A percentile compares a stretch with the other conserved stretches of the same genome.
phyloP scores from a whole-genome alignment of 306 rosid species.

The Prunus armeniaca region DNA sequence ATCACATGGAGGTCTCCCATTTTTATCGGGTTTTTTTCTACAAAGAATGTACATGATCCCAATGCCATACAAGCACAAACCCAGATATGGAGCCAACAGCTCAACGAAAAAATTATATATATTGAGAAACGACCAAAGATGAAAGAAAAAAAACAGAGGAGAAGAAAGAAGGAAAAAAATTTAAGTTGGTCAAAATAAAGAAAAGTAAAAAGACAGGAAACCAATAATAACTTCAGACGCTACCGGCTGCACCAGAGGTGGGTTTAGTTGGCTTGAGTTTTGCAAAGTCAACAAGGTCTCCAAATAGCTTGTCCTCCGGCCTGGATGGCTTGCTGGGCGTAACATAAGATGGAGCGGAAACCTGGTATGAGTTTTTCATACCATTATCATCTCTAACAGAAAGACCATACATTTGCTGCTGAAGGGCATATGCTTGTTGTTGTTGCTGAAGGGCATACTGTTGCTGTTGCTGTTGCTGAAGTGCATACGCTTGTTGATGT shows the following conservation, averaged over 20 bases:
- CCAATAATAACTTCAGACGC: conserved; percentile 37
- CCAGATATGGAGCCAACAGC: conserved; percentile 34
- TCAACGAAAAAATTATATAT: conserved; percentile 26
- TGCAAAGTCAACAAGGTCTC: conserved; percentile 90
- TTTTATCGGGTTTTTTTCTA: conserved; percentile 31
- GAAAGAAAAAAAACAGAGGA: conserved; percentile 6
- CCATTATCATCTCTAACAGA: conserved; percentile 59
- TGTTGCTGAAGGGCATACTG: conserved; percentile 62
- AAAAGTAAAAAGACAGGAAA: background rate
- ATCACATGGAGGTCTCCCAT: conserved; percentile 26
- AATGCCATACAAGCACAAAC: conserved; percentile 47
- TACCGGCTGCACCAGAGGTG: conserved; percentile 53
- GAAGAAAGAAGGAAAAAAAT: conserved; percentile 9
- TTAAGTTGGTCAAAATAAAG: conserved; percentile 32
- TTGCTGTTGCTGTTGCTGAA: conserved; percentile 16
- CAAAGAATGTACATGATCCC: conserved; percentile 60
- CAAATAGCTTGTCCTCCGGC: conserved; percentile 93
- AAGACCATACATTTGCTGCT: conserved; percentile 83
- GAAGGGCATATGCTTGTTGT: conserved; percentile 37
- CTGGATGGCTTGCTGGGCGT: conserved; percentile 70
- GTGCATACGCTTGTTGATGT: conserved; percentile 1
- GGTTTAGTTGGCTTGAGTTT: conserved; percentile 74
- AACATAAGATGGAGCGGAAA: conserved; percentile 57
- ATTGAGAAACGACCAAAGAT: conserved; percentile 22
- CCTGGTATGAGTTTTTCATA: conserved; percentile 57